Conservation (phyloP, 768 basidiomycete species). For the Naganishia friedmannii region DNA sequence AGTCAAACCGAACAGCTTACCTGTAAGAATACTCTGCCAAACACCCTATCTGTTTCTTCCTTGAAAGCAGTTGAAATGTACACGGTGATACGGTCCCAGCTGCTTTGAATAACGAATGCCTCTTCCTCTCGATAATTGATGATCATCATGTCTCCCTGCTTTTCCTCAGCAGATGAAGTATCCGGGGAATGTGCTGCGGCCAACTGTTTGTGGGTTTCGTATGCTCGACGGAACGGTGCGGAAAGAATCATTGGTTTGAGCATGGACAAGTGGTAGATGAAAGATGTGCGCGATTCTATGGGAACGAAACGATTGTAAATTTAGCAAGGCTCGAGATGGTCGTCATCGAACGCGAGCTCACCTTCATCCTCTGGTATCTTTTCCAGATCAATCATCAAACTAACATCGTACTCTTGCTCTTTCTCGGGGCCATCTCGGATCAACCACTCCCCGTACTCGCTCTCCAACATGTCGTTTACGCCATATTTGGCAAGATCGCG, state of each 20-base stretch:
- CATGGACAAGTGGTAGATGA: slow-evolving; percentile 76
- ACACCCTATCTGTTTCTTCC: slow-evolving; percentile 95
- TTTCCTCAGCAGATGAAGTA: slow-evolving; percentile 28
- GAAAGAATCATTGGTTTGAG: slow-evolving; percentile 91
- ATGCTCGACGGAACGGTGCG: slow-evolving; percentile 88
- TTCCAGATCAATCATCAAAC: slow-evolving; percentile 80
- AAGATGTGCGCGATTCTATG: slow-evolving; percentile 71
- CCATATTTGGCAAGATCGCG: slow-evolving; percentile 84
- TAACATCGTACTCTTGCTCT: slow-evolving; percentile 86
- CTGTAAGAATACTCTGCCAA: slow-evolving; percentile 97
- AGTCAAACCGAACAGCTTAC: slow-evolving; percentile 53
- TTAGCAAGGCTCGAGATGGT: background rate
- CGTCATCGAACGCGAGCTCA: slow-evolving; percentile 48
- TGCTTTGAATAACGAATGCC: slow-evolving; percentile 90
- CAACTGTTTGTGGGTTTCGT: slow-evolving; percentile 75
- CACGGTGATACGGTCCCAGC: slow-evolving; percentile 91
- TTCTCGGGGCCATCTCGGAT: slow-evolving; percentile 56
- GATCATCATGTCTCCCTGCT: slow-evolving; percentile 78
- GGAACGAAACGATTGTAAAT: slow-evolving; percentile 1
- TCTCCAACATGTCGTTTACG: slow-evolving; percentile 69
- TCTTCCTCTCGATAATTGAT: slow-evolving; percentile 95
- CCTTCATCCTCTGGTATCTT: slow-evolving; percentile 76
- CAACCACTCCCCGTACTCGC: slow-evolving; percentile 73
- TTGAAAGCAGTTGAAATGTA: slow-evolving; percentile 95
- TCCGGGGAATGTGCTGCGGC: slow-evolving; percentile 55